These are phyloP conservation scores for Eremochloa ophiuroides DNA, from an alignment of 176 grass and related monocot species.

Conservation along the genomic window DNA sequence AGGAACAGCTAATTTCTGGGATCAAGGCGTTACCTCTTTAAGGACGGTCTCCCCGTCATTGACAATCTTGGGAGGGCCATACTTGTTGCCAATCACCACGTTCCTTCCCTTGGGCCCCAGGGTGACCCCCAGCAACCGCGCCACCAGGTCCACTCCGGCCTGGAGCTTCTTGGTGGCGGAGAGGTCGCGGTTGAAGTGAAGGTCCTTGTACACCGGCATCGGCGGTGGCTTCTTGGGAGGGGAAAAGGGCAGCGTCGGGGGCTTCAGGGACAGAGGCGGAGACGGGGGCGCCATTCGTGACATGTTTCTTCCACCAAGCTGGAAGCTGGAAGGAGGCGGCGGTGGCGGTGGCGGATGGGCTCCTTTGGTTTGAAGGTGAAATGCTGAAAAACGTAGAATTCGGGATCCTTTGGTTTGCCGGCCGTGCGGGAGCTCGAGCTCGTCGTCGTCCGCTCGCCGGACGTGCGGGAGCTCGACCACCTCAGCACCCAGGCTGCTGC, in stretches of 20 bases:
- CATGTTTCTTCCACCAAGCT: neutral
- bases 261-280: conserved; percentile 41
- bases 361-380: too few species aligned
- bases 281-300: conserved; percentile 47
- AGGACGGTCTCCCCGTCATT: conserved; percentile 94
- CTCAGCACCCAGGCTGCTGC: too few species aligned
- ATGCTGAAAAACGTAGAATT: too few species aligned
- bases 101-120: conserved; percentile 92
- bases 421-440: too few species aligned
- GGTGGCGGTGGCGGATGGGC: too few species aligned
- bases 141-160: conserved; percentile 85
- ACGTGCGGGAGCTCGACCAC: too few species aligned
- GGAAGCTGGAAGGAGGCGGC: neutral
- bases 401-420: too few species aligned
- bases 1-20: neutral
- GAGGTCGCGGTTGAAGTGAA: conserved; percentile 93
- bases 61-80: conserved; percentile 91
- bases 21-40: conserved; percentile 57
- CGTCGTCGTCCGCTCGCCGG: too few species aligned
- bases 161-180: conserved; percentile 85
- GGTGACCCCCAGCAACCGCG: conserved; percentile 80
- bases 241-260: conserved; percentile 66
- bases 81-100: conserved; percentile 87
- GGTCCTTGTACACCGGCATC: conserved; percentile 75
- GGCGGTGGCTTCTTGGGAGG: conserved; percentile 58